A percentile compares a stretch with the other conserved stretches of the same genome.
phyloP scores from a whole-genome alignment of 2,329 filamentous ascomycete genomes.

The Microdochium paspali region DNA sequence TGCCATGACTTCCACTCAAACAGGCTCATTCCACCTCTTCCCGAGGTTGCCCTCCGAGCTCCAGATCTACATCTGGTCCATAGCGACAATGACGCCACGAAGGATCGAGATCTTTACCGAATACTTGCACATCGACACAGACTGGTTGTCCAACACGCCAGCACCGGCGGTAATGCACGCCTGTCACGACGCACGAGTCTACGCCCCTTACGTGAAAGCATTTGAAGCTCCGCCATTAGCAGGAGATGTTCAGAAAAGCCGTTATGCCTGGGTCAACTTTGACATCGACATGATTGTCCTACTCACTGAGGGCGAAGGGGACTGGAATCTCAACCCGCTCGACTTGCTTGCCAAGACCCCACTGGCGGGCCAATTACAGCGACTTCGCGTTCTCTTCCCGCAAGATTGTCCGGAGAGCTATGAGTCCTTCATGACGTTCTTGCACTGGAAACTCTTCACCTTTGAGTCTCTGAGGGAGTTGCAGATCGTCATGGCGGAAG shows the following conservation, averaged over 20 bases:
- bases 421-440: background rate
- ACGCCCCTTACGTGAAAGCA: background rate
- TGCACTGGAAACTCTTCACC: background rate
- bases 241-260: background rate
- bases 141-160: too few relatives aligned
- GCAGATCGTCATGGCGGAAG: background rate
- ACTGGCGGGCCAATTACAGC: background rate
- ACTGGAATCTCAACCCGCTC: background rate
- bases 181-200: background rate
- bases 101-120: too few relatives aligned
- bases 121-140: too few relatives aligned
- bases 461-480: background rate
- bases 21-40: too few relatives aligned
- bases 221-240: background rate
- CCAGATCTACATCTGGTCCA: too few relatives aligned
- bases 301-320: background rate
- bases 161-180: background rate
- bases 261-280: background rate
- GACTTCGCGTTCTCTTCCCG: background rate
- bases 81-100: too few relatives aligned
- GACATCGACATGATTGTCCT: background rate
- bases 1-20: too few relatives aligned
- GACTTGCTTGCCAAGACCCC: background rate
- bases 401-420: background rate
- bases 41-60: too few relatives aligned